Evolutionary conservation across 306 rosid genomes (phyloP).

Genomic region (Pterocarpus macrocarpus): DNA sequence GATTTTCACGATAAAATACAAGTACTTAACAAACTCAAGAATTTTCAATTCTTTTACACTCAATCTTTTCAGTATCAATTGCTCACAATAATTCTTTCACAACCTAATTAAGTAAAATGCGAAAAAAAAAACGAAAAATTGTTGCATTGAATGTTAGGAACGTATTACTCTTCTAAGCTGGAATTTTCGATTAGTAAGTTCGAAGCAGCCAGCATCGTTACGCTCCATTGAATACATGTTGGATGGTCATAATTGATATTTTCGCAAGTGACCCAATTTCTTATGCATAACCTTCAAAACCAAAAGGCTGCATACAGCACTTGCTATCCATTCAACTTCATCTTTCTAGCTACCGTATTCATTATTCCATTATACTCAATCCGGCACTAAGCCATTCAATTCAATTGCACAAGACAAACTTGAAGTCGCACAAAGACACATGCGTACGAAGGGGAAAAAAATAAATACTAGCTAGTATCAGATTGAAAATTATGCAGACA

Average conservation of each 20-base stretch:
- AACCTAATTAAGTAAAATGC: background rate
- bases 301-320: background rate
- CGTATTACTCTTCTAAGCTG: background rate
- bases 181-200: background rate
- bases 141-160: background rate
- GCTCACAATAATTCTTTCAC: background rate
- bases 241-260: background rate
- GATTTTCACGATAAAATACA: background rate
- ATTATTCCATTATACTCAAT: background rate
- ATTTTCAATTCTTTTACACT: background rate
- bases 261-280: background rate
- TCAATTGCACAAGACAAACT: background rate
- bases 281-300: background rate
- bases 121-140: too few relatives aligned
- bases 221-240: background rate
- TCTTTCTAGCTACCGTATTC: background rate
- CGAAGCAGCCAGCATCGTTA: background rate
- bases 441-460: background rate
- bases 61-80: background rate
- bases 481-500: constrained; percentile 2
- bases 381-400: background rate
- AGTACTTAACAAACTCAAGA: background rate
- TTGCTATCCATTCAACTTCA: background rate
- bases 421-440: background rate
- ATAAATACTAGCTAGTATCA: background rate